Percentiles rank a stretch among this genome's conserved stretches.
Conservation (phyloP, 1,139 yeast species). For the Taphrina confusa region DNA sequence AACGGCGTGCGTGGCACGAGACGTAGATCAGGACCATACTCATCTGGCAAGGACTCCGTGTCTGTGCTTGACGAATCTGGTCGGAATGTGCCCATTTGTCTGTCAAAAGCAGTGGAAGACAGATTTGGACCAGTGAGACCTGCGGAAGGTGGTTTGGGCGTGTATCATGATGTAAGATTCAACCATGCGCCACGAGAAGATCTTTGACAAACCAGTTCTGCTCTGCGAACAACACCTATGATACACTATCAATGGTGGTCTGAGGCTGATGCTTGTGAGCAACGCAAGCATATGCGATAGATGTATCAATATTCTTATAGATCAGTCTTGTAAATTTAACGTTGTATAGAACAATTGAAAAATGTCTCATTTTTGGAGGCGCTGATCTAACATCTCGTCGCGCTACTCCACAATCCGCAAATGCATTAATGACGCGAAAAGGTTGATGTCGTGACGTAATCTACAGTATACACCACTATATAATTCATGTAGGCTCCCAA, state of each 20-base stretch:
- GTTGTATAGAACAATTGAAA: no score
- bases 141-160: background rate
- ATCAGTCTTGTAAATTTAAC: no score
- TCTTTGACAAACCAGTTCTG: no score
- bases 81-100: background rate
- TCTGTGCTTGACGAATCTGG: background rate
- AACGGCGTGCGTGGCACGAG: slow-evolving; percentile 1
- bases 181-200: background rate
- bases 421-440: slow-evolving; percentile 23
- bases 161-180: slow-evolving; percentile 9
- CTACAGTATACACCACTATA: background rate
- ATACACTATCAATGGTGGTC: background rate
- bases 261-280: no score
- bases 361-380: slow-evolving; percentile 1
- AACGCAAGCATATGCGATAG: no score
- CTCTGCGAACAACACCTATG: background rate
- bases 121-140: background rate
- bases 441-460: slow-evolving; percentile 18
- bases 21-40: background rate
- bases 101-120: background rate
- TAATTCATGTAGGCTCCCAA: no score
- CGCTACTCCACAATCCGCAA: slow-evolving; percentile 8
- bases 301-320: no score
- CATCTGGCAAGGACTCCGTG: background rate
- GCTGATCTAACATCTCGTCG: slow-evolving; percentile 10